Percentiles rank a stretch among this genome's conserved stretches.
Evolutionary conservation across 306 rosid species (phyloP).

Genomic region (Sicyos baderoa): DNA sequence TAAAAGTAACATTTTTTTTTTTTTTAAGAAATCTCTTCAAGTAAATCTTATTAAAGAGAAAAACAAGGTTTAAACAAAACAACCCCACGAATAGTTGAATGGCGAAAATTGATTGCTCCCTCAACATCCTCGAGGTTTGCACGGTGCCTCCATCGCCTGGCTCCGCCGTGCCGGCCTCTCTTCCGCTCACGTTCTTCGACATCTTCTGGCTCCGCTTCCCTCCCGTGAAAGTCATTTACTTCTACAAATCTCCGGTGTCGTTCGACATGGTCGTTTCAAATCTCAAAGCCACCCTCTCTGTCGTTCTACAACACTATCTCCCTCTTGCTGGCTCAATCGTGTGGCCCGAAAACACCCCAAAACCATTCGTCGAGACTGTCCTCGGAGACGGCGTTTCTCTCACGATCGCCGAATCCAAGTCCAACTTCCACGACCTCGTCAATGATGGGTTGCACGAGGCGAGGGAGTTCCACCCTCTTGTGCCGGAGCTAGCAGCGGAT

Average conservation of each 20-base stretch:
- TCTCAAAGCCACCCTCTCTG: constrained; percentile 30
- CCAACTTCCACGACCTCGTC: constrained; percentile 16
- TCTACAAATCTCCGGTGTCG: constrained; percentile 25
- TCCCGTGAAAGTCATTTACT: constrained; percentile 26
- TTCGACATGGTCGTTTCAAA: constrained; percentile 24
- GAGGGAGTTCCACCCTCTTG: constrained; percentile 14
- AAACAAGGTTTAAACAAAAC: no score
- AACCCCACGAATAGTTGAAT: no score
- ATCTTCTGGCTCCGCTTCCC: constrained; percentile 16
- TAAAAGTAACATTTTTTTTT: no score
- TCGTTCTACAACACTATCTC: constrained; percentile 27
- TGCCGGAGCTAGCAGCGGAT: constrained; percentile 5
- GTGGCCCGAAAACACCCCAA: constrained; percentile 22
- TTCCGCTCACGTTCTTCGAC: constrained; percentile 33
- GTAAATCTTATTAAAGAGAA: no score
- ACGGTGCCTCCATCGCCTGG: constrained; percentile 23
- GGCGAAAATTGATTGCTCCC: background rate
- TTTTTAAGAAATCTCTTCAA: no score
- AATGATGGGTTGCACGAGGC: constrained; percentile 7
- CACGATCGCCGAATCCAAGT: constrained; percentile 16
- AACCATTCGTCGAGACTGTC: constrained; percentile 17
- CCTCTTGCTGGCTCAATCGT: constrained; percentile 19
- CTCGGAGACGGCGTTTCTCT: constrained; percentile 20
- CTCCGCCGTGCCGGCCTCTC: constrained; percentile 24
- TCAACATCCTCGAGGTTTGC: background rate